Evolutionary conservation across 1,284 basidiomycete species (phyloP), one percentile per base, ranked within the genome.

Genomic region (Pseudozyma sp.): DNA sequence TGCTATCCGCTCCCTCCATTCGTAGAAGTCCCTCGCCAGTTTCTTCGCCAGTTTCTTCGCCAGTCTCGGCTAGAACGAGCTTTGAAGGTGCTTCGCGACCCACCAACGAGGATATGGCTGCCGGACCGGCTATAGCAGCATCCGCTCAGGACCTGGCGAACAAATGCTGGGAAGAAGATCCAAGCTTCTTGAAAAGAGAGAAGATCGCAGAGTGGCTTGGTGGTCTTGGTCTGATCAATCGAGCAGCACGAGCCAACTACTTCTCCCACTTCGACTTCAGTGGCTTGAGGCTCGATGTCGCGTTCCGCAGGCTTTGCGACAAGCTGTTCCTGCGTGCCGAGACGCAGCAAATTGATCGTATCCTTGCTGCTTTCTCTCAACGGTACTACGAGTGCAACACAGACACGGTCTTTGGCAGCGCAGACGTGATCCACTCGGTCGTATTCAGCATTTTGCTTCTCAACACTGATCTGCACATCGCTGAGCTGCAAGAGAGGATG

Each of bases 131-230:
- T 18, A 31, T 53, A 2, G 34, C 51, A 2, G 54, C 58, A 11
- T 64, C 64, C 10, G 70, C 58, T 21, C 60, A 39, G 69, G 90
- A 91, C 53, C 85, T 93, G 48, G 95, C 95, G 0, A 86, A 87
- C 52, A 89, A 90, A 64, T 95, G 93, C 84, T 93, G 93, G 89
- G 89, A 90, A n/a, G 93, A 95, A 81, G 93, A 98, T 81, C 90
- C 92, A 75, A 88, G 89, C 3, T 95, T 95, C 83, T 85, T 96
- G 73, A 88, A 90, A 19, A 91, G 91, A 78, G 94, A 96, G 78
- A 96, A 95, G 87, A 93, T 97, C 79, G 94, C 96, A 1, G 93
- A 97, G 85, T 98, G 94, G 91, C 88, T 99, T 44, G 96, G 96
- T 73, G 92, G 93, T 81, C 87, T 90, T 91, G 90, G 90, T 31